phyloP scores from a whole-genome alignment of 768 basidiomycete species.

The Termitomyces sp. region DNA sequence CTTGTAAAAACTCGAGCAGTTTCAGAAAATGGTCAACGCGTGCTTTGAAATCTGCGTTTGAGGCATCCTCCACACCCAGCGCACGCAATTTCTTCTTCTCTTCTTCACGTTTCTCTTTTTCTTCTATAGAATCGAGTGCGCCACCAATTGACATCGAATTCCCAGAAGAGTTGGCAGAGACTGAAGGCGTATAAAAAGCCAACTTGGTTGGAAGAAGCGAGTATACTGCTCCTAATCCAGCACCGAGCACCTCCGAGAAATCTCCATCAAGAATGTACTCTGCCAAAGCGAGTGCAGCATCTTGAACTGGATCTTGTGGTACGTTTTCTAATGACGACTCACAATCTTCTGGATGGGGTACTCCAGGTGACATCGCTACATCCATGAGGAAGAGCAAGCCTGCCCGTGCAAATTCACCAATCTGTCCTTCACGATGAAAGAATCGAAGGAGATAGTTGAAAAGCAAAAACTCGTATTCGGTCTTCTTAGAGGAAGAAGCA shows the following conservation, averaged over 20 bases:
- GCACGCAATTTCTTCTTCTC: constrained; percentile 46
- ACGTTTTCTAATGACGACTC: constrained; percentile 27
- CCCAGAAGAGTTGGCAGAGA: constrained; percentile 30
- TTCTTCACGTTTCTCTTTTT: constrained; percentile 43
- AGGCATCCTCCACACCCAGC: constrained; percentile 73
- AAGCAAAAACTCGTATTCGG: constrained; percentile 92
- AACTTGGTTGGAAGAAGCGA: constrained; percentile 87
- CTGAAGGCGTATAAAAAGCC: constrained; percentile 47
- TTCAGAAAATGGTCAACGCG: constrained; percentile 88
- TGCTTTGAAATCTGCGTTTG: constrained; percentile 66
- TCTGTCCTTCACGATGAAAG: constrained; percentile 88
- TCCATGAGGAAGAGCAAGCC: constrained; percentile 94
- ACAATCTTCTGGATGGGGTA: constrained; percentile 27
- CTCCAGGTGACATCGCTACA: constrained; percentile 85
- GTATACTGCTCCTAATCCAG: constrained; percentile 89
- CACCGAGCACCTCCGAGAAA: constrained; percentile 95
- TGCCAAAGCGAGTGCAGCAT: constrained; percentile 82
- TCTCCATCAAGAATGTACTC: constrained; percentile 97
- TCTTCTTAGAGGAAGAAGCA: constrained; percentile 39
- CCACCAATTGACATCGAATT: constrained; percentile 73
- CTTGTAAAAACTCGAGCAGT: constrained; percentile 86
- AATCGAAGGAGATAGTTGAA: constrained; percentile 96
- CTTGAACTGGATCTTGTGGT: constrained; percentile 63
- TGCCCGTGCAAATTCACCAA: constrained; percentile 89
- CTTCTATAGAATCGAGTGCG: constrained; percentile 47